Evolutionary conservation across 1,139 yeast genomes (phyloP).

Genomic region (Kurtzmaniella quercitrusa): DNA sequence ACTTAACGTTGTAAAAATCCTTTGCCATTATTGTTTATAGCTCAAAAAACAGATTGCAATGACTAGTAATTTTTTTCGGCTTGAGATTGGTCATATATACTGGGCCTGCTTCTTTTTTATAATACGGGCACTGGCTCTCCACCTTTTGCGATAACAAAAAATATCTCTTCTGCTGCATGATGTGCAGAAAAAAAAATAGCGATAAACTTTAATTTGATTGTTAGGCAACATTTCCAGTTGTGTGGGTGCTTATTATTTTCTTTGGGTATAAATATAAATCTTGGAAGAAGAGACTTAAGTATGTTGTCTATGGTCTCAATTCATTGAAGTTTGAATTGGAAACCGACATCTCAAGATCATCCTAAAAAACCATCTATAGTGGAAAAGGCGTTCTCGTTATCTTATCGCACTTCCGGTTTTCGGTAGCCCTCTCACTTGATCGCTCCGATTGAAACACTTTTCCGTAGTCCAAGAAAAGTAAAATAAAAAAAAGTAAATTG

Average conservation of each 20-base stretch:
- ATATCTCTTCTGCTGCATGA: neutral
- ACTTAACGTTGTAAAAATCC: constrained; percentile 5
- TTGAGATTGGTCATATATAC: neutral
- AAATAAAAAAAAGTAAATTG: neutral
- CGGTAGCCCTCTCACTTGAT: neutral
- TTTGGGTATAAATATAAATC: too few species aligned
- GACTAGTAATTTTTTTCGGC: neutral
- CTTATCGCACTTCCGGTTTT: neutral
- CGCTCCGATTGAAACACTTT: neutral
- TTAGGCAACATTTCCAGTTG: too few species aligned
- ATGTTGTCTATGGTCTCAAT: too few species aligned
- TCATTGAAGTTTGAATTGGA: too few species aligned
- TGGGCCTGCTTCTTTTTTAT: neutral
- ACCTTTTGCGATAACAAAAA: constrained; percentile 1
- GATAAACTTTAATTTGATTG: neutral
- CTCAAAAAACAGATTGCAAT: neutral
- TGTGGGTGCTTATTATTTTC: too few species aligned
- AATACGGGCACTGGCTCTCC: neutral
- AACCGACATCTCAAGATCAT: too few species aligned
- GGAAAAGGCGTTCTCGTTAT: too few species aligned
- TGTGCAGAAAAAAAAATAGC: neutral
- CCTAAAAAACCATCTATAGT: too few species aligned
- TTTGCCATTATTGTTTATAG: constrained; percentile 3
- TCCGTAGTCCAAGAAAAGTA: too few species aligned
- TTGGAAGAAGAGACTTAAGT: too few species aligned